Evolutionary conservation across 305 asterid species (phyloP).

Genomic region (Fraxinus angustifolia): DNA sequence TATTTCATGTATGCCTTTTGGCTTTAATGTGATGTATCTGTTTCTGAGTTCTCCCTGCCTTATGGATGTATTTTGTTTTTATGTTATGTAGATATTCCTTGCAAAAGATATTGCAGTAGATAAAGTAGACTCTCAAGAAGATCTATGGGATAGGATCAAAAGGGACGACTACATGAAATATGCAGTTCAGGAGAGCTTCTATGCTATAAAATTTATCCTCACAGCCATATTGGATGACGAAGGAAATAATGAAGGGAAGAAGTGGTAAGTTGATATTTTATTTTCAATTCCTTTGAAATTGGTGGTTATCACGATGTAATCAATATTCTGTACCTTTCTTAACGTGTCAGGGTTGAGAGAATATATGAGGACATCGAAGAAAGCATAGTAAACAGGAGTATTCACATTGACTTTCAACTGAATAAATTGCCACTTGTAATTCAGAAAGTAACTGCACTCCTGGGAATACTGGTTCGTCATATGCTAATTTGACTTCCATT

Average conservation of each 20-base stretch:
- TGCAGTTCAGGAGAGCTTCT: slow-evolving; percentile 88
- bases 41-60: slow-evolving; percentile 14
- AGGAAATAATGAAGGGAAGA: slow-evolving; percentile 79
- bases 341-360: slow-evolving; percentile 74
- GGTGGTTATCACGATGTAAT: slow-evolving; percentile 23
- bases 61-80: neutral
- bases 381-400: slow-evolving; percentile 45
- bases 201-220: slow-evolving; percentile 61
- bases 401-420: slow-evolving; percentile 58
- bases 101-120: slow-evolving; percentile 92
- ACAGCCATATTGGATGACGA: slow-evolving; percentile 68
- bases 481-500: neutral
- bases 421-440: slow-evolving; percentile 71
- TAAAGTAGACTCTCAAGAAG: slow-evolving; percentile 74
- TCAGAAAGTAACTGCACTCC: slow-evolving; percentile 84
- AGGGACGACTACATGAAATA: slow-evolving; percentile 96
- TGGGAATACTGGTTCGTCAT: slow-evolving; percentile 83
- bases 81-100: slow-evolving; percentile 57
- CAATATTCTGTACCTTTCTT: slow-evolving; percentile 19
- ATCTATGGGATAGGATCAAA: slow-evolving; percentile 87
- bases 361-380: slow-evolving; percentile 59
- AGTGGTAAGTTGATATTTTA: slow-evolving; percentile 49
- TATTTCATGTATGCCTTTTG: slow-evolving; percentile 12
- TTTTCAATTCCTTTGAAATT: slow-evolving; percentile 9
- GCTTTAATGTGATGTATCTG: slow-evolving; percentile 15